Evolutionary conservation across 2,329 filamentous ascomycete species (phyloP), one percentile per base, ranked within the genome.

Genomic region (Epichloe festucae): DNA sequence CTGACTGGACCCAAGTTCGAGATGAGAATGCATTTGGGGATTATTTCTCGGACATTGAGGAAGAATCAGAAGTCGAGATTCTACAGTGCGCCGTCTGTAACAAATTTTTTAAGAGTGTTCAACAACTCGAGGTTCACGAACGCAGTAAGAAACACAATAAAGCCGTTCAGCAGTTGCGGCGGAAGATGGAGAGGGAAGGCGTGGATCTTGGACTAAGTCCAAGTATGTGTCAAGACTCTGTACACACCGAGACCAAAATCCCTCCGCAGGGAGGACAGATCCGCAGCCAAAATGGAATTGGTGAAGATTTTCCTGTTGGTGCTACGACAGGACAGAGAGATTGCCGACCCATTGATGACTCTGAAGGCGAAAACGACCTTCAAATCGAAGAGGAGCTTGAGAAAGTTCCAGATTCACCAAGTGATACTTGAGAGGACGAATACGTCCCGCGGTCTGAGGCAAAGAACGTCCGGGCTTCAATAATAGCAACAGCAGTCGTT

Each of bases 81-180:
- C 78, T 87, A 50, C 83, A 83, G 59, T 97, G 93, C 63, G 78
- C 85, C 3, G 78, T 82, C 4, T 97, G 93, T 67, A 78, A 81
- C 57, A 88, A 86, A 57, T 76, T 70, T 0, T 98, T 97, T 69
- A 80, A 96, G 68, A 97, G 90, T 61, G 87, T 95, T 63, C 89
- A 89, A 57, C 91, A 97, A 63, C 89, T 86, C 54, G 83, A 94
- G 61, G 84, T 86, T 3, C 93, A 98, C 61, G 90, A 96, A 70
- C 89, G 85, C 70, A 97, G 91, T 73, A 98, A 95, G 67, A 98
- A 97, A 68, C 93, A 98, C 62, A 69, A 84, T 55, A 97, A 95
- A 64, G 85, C 89, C 2, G 77, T 96, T 6, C 84, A 90, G 58
- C 79, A 89, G 54, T 69, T 98, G 40, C 82, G 81, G 60, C 77